Base-by-base conservation (phyloP, 1,284 basidiomycete species). In the Mycosarcoma maydis region DNA sequence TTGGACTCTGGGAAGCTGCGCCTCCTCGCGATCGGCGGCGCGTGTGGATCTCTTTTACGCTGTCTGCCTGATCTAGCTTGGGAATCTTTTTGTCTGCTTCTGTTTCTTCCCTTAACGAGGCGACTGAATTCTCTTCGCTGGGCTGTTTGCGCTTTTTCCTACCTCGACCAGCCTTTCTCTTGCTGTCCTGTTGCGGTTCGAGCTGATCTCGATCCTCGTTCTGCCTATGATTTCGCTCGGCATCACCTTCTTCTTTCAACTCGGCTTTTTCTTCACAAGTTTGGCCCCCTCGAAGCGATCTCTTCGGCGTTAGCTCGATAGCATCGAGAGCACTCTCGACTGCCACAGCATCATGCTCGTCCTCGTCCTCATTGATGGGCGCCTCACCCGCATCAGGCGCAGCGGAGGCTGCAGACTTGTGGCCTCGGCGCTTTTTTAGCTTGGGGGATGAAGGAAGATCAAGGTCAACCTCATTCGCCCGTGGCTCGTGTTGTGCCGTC, bases 11-110 rank as follows among this genome's bases (percentile, higher is more conserved):
- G 16, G 49, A 44, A n/a, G 14, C 33, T 4, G 41, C 30, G 14
- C 46, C 51, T 19, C 50, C 50, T 16, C 48, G 54, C 9, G 65
- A 59, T 33, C 65, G 49, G 41, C 65, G 45, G 37, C 65, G n/a
- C 58, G 65, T 27, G 54, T 41, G 32, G 26, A 44, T 19, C 30
- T n/a, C 23, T 27, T 66, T 66, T 22, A 33, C 39, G 14, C 34
- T 45, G 16, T 39, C 55, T 7, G 23, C 26, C 19, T 54, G 37
- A 13, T 58, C 46, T 16, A 13, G 32, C 13, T 49, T 46, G 13
- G 39, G 14, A 11, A 41, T 39, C n/a, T 24, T 49, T 16, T 42
- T 54, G 37, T 20, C 34, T 23, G 38, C 26, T 14, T 27, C 27
- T 26, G 38, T 36, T 2, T 41, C 26, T 17, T 41, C 42, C 29